phyloP scores from a whole-genome alignment of 2,329 filamentous ascomycete genomes.

The Ambrosiella beaveri region DNA sequence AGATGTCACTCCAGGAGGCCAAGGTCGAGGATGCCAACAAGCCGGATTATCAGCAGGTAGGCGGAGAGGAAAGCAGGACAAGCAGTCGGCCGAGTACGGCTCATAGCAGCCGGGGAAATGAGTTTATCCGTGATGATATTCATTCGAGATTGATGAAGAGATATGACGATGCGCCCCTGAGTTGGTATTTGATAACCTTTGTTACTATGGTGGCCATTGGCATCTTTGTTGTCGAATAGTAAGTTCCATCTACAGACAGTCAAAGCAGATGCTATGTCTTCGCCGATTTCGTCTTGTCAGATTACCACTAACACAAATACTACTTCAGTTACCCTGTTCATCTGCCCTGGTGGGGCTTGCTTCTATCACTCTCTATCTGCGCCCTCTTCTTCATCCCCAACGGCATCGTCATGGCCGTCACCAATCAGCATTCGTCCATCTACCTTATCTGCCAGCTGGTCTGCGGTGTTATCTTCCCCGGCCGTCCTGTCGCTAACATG shows the following conservation, averaged over 20 bases:
- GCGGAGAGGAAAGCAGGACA: constrained; percentile 16
- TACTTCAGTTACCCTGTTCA: constrained; percentile 55
- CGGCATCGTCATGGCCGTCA: constrained; percentile 84
- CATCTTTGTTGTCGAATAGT: constrained; percentile 75
- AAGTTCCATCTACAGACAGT: constrained; percentile 21
- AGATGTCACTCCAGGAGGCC: constrained; percentile 47
- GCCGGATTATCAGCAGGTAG: constrained; percentile 35
- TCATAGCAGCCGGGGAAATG: constrained; percentile 13
- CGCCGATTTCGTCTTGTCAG: too few relatives aligned
- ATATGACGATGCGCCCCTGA: constrained; percentile 65
- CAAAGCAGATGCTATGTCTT: background rate
- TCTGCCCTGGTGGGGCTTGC: constrained; percentile 70
- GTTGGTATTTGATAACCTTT: constrained; percentile 66
- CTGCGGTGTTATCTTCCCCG: constrained; percentile 66
- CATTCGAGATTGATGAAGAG: constrained; percentile 70
- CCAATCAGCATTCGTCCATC: constrained; percentile 74
- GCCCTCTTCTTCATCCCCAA: constrained; percentile 75
- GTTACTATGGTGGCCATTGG: constrained; percentile 59
- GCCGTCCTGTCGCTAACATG: constrained; percentile 79
- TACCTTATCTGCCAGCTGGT: constrained; percentile 77
- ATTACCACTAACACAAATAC: background rate
- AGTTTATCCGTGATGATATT: constrained; percentile 48
- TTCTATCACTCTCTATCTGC: constrained; percentile 63
- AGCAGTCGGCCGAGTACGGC: constrained; percentile 8
- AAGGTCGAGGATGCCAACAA: constrained; percentile 29